Percentiles rank a stretch among this genome's conserved stretches.
phyloP scores from a whole-genome alignment of 192 early-diverging fungal genomes.

The Cetraspora pellucida region DNA sequence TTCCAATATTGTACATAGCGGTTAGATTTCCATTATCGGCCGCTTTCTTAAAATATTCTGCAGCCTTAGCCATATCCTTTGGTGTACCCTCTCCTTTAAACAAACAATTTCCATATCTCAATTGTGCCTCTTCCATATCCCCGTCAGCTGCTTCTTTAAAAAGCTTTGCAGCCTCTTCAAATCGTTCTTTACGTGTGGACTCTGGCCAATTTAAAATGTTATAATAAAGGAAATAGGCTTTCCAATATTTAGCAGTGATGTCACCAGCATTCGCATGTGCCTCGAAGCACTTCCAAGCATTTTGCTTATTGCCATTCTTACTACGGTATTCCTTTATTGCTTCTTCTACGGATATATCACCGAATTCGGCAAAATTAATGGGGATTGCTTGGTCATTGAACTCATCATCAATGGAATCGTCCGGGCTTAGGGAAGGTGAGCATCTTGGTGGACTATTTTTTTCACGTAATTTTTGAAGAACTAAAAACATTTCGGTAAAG shows the following conservation, averaged over 20 bases:
- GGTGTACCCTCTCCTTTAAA: not conserved
- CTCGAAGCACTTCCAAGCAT: not conserved
- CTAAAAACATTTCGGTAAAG: not conserved
- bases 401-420: too few species aligned
- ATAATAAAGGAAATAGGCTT: slow-evolving; percentile 12
- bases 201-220: slow-evolving; percentile 3
- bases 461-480: not conserved
- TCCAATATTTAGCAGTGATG: slow-evolving; percentile 2
- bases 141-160: slow-evolving; percentile 24
- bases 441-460: too few species aligned
- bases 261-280: not conserved
- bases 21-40: slow-evolving; percentile 27
- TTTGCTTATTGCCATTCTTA: not conserved
- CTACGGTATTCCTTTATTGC: slow-evolving; percentile 18
- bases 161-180: not conserved
- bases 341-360: slow-evolving; percentile 3
- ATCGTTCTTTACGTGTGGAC: not conserved
- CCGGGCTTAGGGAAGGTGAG: too few species aligned
- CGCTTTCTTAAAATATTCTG: slow-evolving; percentile 18
- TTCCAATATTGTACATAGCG: slow-evolving; percentile 33
- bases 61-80: slow-evolving; percentile 8
- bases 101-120: slow-evolving; percentile 30
- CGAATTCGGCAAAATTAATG: not conserved
- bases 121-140: slow-evolving; percentile 19
- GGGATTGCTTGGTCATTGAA: too few species aligned